A percentile compares a stretch with the other conserved stretches of the same genome.
Conservation (phyloP, 306 rosid genomes). For the Luffa aegyptiaca region DNA sequence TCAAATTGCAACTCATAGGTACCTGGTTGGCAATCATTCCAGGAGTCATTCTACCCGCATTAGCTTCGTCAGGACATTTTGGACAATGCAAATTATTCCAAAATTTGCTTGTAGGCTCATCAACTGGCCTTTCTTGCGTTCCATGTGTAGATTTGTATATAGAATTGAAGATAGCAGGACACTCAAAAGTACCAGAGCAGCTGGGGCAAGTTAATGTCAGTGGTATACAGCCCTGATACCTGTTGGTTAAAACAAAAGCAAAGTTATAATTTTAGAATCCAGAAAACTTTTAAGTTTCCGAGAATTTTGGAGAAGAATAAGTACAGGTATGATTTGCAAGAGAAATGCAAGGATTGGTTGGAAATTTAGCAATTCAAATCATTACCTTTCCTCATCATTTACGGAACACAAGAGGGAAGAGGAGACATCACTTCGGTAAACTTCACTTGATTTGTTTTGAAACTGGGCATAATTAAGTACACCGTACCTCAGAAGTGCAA, state of each 20-base stretch:
- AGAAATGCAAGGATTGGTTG: background rate
- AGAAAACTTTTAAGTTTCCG: slow-evolving; percentile 1
- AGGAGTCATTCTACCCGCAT: slow-evolving; percentile 53
- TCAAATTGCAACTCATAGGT: background rate
- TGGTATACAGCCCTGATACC: slow-evolving; percentile 72
- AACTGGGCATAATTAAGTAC: slow-evolving; percentile 34
- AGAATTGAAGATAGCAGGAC: slow-evolving; percentile 60
- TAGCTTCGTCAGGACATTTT: slow-evolving; percentile 62
- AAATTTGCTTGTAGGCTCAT: slow-evolving; percentile 36
- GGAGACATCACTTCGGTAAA: slow-evolving; percentile 40
- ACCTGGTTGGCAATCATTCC: slow-evolving; percentile 88
- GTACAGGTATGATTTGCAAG: background rate
- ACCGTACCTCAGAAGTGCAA: background rate
- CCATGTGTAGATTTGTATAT: slow-evolving; percentile 34
- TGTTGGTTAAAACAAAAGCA: slow-evolving; percentile 20
- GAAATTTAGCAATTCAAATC: background rate
- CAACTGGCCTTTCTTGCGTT: slow-evolving; percentile 29
- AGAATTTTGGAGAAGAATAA: slow-evolving; percentile 1
- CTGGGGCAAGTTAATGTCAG: slow-evolving; percentile 75
- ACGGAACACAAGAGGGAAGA: slow-evolving; percentile 41
- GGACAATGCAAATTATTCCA: slow-evolving; percentile 66
- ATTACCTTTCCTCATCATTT: slow-evolving; percentile 77
- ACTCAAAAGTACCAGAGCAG: slow-evolving; percentile 58
- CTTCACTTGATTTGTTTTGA: slow-evolving; percentile 60
- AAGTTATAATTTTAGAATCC: background rate